Percentiles rank a stretch among this genome's conserved stretches.
These are phyloP conservation scores for Cicer yamashitae DNA, from an alignment of 306 rosid genomes.

Conservation along the genomic window DNA sequence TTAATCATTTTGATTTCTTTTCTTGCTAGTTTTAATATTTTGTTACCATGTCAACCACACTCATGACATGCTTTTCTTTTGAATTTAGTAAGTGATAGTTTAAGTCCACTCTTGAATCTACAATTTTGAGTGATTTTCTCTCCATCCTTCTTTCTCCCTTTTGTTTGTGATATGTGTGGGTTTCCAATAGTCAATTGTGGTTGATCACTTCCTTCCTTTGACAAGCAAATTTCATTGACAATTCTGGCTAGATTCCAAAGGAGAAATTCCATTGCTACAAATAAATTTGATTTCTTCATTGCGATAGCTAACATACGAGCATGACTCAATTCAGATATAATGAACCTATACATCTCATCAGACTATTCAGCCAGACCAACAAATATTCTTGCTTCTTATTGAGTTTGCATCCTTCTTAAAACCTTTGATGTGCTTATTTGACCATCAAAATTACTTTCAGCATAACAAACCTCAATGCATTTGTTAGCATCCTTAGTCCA, in stretches of 20 bases:
- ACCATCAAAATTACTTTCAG: not conserved
- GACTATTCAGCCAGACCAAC: constrained; percentile 2
- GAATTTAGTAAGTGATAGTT: not conserved
- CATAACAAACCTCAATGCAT: not conserved
- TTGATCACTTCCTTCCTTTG: not conserved
- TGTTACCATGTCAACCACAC: not conserved
- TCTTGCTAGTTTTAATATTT: not conserved
- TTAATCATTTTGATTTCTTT: no score
- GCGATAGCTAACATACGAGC: not conserved
- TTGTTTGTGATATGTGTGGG: not conserved
- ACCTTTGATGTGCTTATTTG: not conserved
- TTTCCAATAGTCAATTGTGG: not conserved
- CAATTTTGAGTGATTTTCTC: not conserved
- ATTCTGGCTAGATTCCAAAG: not conserved
- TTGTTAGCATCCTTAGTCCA: constrained; percentile 12
- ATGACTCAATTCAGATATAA: not conserved
- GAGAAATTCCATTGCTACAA: not conserved
- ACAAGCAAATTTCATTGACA: not conserved
- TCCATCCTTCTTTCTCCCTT: not conserved
- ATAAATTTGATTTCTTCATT: not conserved
- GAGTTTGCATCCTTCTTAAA: constrained; percentile 10
- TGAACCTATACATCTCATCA: not conserved
- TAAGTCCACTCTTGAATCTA: not conserved
- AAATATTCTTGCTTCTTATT: not conserved
- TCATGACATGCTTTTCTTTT: not conserved